Evolutionary conservation across 1,139 yeast genomes (phyloP).

Genomic region (Saccharomycopsis hybrid): DNA sequence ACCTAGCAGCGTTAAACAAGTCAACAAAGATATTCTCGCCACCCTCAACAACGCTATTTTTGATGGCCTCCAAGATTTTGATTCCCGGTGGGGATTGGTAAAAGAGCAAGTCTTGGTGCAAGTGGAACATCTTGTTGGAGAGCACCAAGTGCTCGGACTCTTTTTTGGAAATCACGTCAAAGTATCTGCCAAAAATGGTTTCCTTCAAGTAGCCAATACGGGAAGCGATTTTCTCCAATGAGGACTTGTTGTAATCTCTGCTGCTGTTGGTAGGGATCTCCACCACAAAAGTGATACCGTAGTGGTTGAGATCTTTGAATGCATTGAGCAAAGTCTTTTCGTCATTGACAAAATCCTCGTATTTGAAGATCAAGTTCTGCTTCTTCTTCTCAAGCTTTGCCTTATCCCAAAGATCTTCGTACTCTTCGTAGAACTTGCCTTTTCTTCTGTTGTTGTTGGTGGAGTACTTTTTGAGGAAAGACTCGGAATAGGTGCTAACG

Average conservation of each 20-base stretch:
- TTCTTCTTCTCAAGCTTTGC: conserved; percentile 27
- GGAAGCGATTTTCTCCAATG: conserved; percentile 41
- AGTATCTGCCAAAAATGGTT: conserved; percentile 69
- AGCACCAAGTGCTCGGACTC: conserved; percentile 72
- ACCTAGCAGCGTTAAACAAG: conserved; percentile 60
- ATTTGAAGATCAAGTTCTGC: conserved; percentile 32
- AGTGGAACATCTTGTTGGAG: conserved; percentile 58
- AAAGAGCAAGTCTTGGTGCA: conserved; percentile 76
- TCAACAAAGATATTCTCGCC: conserved; percentile 76
- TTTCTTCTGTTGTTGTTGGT: conserved; percentile 31
- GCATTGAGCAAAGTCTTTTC: conserved; percentile 35
- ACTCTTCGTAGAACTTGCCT: conserved; percentile 30
- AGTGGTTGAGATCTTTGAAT: conserved; percentile 44
- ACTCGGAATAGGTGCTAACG: conserved; percentile 38
- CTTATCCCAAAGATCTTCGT: conserved; percentile 39
- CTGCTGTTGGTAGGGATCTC: conserved; percentile 38
- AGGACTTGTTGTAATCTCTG: conserved; percentile 25
- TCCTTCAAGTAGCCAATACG: conserved; percentile 64
- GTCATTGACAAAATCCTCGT: conserved; percentile 38
- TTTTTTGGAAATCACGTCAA: conserved; percentile 59
- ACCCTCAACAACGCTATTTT: conserved; percentile 51
- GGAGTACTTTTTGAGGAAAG: conserved; percentile 43
- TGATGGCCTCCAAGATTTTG: conserved; percentile 62
- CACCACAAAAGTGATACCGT: conserved; percentile 54
- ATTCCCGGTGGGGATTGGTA: conserved; percentile 83